Base-by-base conservation (phyloP, 495 filamentous ascomycete species). In the Penicillium fimorum region DNA sequence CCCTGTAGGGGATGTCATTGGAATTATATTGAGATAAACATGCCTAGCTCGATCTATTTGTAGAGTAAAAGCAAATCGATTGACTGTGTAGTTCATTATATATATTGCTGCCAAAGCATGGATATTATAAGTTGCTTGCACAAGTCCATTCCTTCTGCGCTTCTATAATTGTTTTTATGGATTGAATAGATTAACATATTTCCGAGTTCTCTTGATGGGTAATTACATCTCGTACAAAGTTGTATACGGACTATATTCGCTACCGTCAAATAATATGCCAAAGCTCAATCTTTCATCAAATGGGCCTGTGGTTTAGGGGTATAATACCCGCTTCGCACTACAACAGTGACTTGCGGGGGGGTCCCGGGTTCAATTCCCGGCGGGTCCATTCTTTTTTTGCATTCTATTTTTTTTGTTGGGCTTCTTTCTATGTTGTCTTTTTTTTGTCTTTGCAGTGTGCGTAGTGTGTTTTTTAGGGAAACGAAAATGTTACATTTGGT, bases 281-380 rank as follows among this genome's bases (percentile, higher is more conserved):
- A 12, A 0, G 10, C 1, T n/a, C 0, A 4, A 32, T 25, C 47
- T 49, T 22, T n/a, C 35, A 51, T 42, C 35, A 52, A 42, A 35
- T 35, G 56, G 56, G 56, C 56, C 45, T 54, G 56, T 58, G 56
- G 56, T 58, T 54, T 54, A 58, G 56, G 42, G 56, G 56, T 58
- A 58, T 53, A 54, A 54, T 54, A 51, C 50, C 44, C 56, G 50
- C 49, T 58, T 58, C 56, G 56, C 56, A 58, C 37, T 38, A 17
- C 18, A 29, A 24, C n/a, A 46, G 41, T 32, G 41, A 54, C 29
- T 46, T 58, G 56, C 50, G 56, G 51, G 56, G 56, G 51, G 56
- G 56, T 58, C 56, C 56, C 50, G 56, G 56, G 56, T 58, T 58
- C 56, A 52, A 58, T 58, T 58, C 56, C 56, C 56, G 50, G 56